Evolutionary conservation across 192 early-diverging fungal species (phyloP), one percentile per base, ranked within the genome.

Genomic region (Lobulomyces angularis): DNA sequence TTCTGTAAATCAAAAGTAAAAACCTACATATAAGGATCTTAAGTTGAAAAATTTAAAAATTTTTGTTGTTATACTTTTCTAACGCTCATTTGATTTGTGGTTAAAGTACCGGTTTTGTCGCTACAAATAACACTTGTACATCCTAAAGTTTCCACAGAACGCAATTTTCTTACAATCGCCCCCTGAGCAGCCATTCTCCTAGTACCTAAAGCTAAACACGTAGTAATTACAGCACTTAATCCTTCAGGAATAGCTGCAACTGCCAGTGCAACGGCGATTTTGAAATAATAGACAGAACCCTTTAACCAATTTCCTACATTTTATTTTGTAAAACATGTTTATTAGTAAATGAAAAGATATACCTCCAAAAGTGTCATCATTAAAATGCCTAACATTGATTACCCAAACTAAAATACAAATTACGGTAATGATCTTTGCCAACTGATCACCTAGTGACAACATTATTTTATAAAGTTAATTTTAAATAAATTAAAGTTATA

Each of bases 161-260:
- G 84, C 37, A 98, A 60, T 37, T 80, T 81, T 17, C 95, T 77
- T 20, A 98, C 95, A 61, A 98, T 95, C 17, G 95, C 95, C 43
- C 88, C 81, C 67, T 85, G 78, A 31, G 79, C 73, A 41, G 95
- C 92, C 95, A 98, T 97, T 59, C 84, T 88, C 51, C 88, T 84
- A 31, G 91, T 95, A 35, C 95, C 95, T 33, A 98, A 76, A 31
- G 95, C 90, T 49, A 98, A 65, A 53, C 91, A 97, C 24, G 91
- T 90, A 14, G 95, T 98, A 48, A 97, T 97, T 45, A 98, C 87
- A 27, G 88, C 95, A n/a, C 88, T 84, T 24, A 98, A 67, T 41
- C 95, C 95, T 70, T 98, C 95, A 47, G 95, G 95, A 56, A 98
- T 98, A 30, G 91, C 92, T 37, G 95, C 92, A 18, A 98, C 92